These are phyloP conservation scores for Euphorbia pulcherrima DNA, from an alignment of 345 rosid genomes.

Conservation along the genomic window DNA sequence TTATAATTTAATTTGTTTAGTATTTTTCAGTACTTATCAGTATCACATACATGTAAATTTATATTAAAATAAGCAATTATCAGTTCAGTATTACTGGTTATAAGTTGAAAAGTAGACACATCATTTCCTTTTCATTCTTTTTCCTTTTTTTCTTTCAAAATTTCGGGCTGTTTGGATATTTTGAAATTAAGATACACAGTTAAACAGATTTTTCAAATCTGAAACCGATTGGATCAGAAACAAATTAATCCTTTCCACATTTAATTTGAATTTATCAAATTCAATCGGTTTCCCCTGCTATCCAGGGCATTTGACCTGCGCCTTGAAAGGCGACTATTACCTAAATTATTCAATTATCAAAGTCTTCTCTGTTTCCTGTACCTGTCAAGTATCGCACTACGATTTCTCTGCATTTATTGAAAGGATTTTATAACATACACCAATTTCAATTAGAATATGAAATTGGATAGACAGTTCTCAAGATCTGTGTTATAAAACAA, in stretches of 20 bases:
- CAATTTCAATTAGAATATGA: not conserved
- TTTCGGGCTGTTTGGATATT: constrained; percentile 8
- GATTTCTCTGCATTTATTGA: not conserved
- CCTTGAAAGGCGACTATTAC: not conserved
- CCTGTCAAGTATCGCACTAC: not conserved
- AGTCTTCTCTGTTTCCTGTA: not conserved
- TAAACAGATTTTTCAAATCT: not conserved
- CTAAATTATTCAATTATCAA: not conserved
- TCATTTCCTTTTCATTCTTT: not conserved
- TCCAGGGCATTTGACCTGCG: constrained; percentile 6
- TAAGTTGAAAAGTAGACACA: not conserved
- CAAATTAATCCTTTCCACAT: not conserved
- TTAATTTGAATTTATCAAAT: not conserved
- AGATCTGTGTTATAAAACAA: not conserved
- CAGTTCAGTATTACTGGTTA: too few relatives aligned
- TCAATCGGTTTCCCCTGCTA: not conserved
- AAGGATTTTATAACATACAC: not conserved
- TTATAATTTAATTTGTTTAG: too few relatives aligned
- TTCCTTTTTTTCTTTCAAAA: not conserved
- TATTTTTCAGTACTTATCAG: too few relatives aligned
- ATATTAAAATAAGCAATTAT: too few relatives aligned
- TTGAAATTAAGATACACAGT: not conserved
- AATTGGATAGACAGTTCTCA: not conserved
- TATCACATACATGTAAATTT: too few relatives aligned
- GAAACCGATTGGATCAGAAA: not conserved